Evolutionary conservation across 495 filamentous ascomycete genomes (phyloP), one percentile per base, ranked within the genome.

Genomic region (Neurospora sublineolata): DNA sequence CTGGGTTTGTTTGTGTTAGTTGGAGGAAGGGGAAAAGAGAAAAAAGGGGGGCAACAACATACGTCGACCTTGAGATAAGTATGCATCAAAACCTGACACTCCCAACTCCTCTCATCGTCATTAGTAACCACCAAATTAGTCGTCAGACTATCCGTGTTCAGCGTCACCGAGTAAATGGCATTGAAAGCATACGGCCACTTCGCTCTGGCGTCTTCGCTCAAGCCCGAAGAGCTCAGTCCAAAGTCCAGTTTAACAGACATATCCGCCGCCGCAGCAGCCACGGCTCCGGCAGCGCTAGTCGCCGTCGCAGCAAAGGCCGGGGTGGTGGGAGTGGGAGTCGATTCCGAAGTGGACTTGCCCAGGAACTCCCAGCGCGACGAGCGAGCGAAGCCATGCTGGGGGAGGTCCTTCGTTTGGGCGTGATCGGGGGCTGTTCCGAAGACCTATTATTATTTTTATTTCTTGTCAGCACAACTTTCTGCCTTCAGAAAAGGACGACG

Each of bases 301-400:
- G 38, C 38, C 33, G 68, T 44, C 11, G 38, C 68, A 3, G 36
- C 68, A 14, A 39, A 39, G 37, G 38, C 68, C 10, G 69, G 74
- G 33, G 42, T 23, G 12, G 52, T 64, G 27, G 52, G 52, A 3
- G 52, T 64, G 12, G 74, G 40, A 14, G 71, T 76, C 64, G 72
- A 82, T 75, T 91, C 89, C 30, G 86, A 89, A 42, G 86, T 85
- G 71, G 84, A 82, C 84, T 93, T 88, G 85, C 93, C 84, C 76
- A 96, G 79, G 85, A 91, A 91, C 76, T 91, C 89, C 89, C 89
- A 92, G n/a, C 81, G 80, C 67, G 90, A 92, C 73, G 87, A 94
- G 69, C 96, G 93, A 33, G 96, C 96, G 81, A 99, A 97, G 74
- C 96, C 96, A 82, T 99, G 96, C 81, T 97, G 94, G 14, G 94